Base-by-base conservation (phyloP, 2,329 filamentous ascomycete species). In the Fusarium acutatum region DNA sequence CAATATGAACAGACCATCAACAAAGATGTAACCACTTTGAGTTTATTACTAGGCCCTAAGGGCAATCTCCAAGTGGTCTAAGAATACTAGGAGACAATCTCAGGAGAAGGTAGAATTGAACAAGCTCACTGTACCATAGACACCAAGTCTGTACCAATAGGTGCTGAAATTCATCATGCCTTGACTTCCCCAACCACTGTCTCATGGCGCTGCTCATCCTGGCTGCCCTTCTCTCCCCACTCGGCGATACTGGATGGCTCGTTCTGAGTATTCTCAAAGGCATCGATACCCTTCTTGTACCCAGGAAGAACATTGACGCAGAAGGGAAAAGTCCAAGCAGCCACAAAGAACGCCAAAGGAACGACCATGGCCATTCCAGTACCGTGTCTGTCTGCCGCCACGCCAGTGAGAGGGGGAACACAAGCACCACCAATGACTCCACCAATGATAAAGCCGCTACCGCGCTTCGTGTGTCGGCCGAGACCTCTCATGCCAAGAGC, bases 381-480 rank as follows among this genome's bases (percentile, higher is more conserved):
- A 40, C 87, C 83, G 66, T 90, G 85, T 60, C 82, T 78, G 77
- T 95, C 93, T 7, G 92, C 89, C 1, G 91, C 92, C 9, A 86
- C 88, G 34, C 92, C 93, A 3, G 92, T 88, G 30, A 95, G 85
- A 0, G 93, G 91, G 1, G 93, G 93, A 12, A 95, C 92, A 32
- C 89, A 87, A 6, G 93, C 93, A 64, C 93, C 93, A 20, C 93
- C 93, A 17, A 88, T 86, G 3, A 95, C 92, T 71, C 91, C 92
- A 6, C 86, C 91, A 4, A 94, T 88, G 67, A 84, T 90, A 79
- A 89, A 92, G 5, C 92, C 92, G 3, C 90, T 91, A 2, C 93
- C 93, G 64, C 92, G 88, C 85, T 95, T 95, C 38, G 91, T 93
- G 82, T 96, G 91, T 30, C 90, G 88, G 6, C 94, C 93, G 2